phyloP scores from a whole-genome alignment of 148 eudicot species.

The Chenopodium album region DNA sequence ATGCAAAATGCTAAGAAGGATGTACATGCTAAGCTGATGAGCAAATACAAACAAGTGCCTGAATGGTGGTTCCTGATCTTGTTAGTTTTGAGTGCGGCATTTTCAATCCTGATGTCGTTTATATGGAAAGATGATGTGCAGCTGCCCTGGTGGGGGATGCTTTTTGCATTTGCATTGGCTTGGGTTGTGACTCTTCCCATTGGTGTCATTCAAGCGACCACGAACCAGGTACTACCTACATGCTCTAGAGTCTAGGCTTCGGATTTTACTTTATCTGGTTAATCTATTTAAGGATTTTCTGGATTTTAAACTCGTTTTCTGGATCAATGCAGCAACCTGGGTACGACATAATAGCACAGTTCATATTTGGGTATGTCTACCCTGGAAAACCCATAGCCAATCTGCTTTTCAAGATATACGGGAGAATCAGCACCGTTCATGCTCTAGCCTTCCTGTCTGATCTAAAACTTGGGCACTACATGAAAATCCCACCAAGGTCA shows the following conservation, averaged over 20 bases:
- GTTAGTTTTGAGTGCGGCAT: slow-evolving; percentile 52
- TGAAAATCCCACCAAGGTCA: slow-evolving; percentile 96
- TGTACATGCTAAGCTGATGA: slow-evolving; percentile 84
- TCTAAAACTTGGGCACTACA: slow-evolving; percentile 98
- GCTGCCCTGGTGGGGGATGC: slow-evolving; percentile 99
- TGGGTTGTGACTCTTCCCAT: slow-evolving; percentile 91
- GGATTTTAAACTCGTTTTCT: neutral
- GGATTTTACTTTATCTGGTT: neutral
- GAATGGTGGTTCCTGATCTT: slow-evolving; percentile 84
- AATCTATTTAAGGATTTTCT: neutral
- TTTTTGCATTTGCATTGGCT: slow-evolving; percentile 86
- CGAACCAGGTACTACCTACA: slow-evolving; percentile 69
- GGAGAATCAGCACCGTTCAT: slow-evolving; percentile 83
- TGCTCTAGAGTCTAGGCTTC: neutral
- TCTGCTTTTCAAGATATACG: slow-evolving; percentile 91
- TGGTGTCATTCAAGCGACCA: slow-evolving; percentile 98
- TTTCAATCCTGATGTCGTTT: slow-evolving; percentile 77
- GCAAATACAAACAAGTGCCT: slow-evolving; percentile 83
- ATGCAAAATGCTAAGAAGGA: slow-evolving; percentile 64
- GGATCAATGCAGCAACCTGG: slow-evolving; percentile 92
- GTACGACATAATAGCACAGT: slow-evolving; percentile 94
- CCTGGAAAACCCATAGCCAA: slow-evolving; percentile 97
- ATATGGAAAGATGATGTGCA: slow-evolving; percentile 93
- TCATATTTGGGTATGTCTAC: slow-evolving; percentile 81
- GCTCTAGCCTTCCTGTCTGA: slow-evolving; percentile 90